Conservation (phyloP, 805 yeast species). For the Schwanniomyces sp. region DNA sequence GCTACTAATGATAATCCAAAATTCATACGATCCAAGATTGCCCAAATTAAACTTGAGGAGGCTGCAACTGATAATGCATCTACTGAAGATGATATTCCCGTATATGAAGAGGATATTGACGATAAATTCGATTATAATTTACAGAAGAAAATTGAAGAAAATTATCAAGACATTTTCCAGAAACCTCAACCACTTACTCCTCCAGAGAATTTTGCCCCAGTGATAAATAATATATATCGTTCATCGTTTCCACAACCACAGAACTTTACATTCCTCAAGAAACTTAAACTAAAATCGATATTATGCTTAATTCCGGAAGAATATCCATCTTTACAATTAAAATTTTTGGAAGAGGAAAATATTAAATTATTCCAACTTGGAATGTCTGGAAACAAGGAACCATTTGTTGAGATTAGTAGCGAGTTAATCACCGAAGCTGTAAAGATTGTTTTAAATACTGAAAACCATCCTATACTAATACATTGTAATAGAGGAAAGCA, state of each 20-base stretch:
- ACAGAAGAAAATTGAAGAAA: slow-evolving; percentile 18
- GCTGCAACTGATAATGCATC: slow-evolving; percentile 15
- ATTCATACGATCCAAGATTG: slow-evolving; percentile 34
- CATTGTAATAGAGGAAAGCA: slow-evolving; percentile 98
- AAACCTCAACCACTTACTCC: slow-evolving; percentile 42
- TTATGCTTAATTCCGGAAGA: slow-evolving; percentile 88
- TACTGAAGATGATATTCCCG: slow-evolving; percentile 25
- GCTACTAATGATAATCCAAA: slow-evolving; percentile 12
- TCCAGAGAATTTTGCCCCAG: slow-evolving; percentile 92
- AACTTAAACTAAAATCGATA: slow-evolving; percentile 66
- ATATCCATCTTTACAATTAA: slow-evolving; percentile 75
- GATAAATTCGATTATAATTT: slow-evolving; percentile 34
- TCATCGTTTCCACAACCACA: slow-evolving; percentile 87
- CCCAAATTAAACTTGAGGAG: slow-evolving; percentile 24
- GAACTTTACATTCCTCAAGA: slow-evolving; percentile 69
- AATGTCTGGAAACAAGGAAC: slow-evolving; percentile 93
- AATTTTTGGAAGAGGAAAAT: slow-evolving; percentile 58
- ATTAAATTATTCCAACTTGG: slow-evolving; percentile 85
- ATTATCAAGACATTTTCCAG: slow-evolving; percentile 9
- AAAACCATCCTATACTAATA: slow-evolving; percentile 85
- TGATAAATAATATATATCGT: slow-evolving; percentile 71
- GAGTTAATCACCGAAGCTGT: slow-evolving; percentile 77
- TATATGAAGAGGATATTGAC: slow-evolving; percentile 41
- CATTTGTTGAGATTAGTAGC: slow-evolving; percentile 73
- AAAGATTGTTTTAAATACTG: slow-evolving; percentile 78